These are phyloP conservation scores for Neurospora sublineolata DNA, from an alignment of 495 filamentous ascomycete species.

Conservation along the genomic window DNA sequence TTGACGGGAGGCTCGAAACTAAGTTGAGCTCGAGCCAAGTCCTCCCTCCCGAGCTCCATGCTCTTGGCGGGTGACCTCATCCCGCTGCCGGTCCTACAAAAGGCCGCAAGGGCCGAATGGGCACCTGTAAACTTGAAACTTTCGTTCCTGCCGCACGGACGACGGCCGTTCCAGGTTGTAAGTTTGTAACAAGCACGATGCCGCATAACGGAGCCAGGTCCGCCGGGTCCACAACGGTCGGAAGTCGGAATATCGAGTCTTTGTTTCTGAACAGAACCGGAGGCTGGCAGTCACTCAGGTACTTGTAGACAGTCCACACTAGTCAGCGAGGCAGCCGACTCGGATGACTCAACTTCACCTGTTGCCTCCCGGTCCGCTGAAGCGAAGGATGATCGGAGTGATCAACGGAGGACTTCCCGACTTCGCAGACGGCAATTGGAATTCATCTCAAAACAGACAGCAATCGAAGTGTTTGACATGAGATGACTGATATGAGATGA, in stretches of 20 bases:
- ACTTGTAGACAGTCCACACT: not conserved
- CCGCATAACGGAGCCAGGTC: not conserved
- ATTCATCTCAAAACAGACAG: not conserved
- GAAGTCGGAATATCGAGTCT: not conserved
- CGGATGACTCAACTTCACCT: not conserved
- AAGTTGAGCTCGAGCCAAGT: not conserved
- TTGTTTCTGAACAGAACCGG: not conserved
- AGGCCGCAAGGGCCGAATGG: not conserved
- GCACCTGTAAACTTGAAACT: not conserved
- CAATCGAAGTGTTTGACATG: not conserved
- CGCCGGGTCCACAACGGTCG: not conserved
- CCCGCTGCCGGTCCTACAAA: not conserved
- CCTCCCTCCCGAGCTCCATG: not conserved
- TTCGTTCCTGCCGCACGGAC: not conserved
- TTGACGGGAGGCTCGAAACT: not conserved
- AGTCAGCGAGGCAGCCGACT: not conserved
- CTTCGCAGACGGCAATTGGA: not conserved
- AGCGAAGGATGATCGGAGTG: not conserved
- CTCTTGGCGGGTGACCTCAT: constrained; percentile 5
- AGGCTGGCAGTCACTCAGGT: not conserved
- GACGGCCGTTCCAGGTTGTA: constrained; percentile 1
- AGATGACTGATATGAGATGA: not conserved
- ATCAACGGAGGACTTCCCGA: not conserved
- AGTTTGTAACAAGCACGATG: not conserved
- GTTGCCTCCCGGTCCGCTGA: not conserved